phyloP scores from a whole-genome alignment of 1,284 basidiomycete genomes.

The Pseudozyma thailandica region DNA sequence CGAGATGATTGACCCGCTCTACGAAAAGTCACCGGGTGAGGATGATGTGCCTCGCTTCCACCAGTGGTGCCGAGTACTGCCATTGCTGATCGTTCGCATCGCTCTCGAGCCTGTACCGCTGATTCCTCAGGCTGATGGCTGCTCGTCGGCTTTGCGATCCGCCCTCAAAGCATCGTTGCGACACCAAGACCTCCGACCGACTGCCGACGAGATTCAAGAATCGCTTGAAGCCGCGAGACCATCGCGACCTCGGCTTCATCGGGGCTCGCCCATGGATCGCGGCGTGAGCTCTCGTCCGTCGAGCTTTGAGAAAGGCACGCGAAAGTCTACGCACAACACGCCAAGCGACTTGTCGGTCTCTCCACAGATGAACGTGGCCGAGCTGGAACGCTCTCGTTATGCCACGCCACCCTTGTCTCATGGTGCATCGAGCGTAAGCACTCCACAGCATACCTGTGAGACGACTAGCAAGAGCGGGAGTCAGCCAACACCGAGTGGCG shows the following conservation, averaged over 20 bases:
- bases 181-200: constrained; percentile 46
- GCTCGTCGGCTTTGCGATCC: constrained; percentile 22
- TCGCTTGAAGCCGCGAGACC: constrained; percentile 11
- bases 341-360: constrained; percentile 5
- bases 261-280: not conserved
- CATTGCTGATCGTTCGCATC: constrained; percentile 49
- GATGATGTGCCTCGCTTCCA: constrained; percentile 54
- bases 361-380: constrained; percentile 12
- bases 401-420: constrained; percentile 28
- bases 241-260: not conserved
- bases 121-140: constrained; percentile 20
- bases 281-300: not conserved
- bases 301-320: not conserved
- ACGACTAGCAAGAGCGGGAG: constrained; percentile 6
- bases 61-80: constrained; percentile 53
- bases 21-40: constrained; percentile 41
- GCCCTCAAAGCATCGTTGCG: constrained; percentile 36
- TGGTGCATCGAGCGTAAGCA: constrained; percentile 25
- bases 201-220: constrained; percentile 37
- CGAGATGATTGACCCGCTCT: constrained; percentile 49
- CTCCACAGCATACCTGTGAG: constrained; percentile 32
- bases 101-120: constrained; percentile 30
- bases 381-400: constrained; percentile 24
- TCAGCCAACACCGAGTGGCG: constrained; percentile 2
- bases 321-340: not conserved